Percentiles rank a stretch among this genome's conserved stretches.
These are phyloP conservation scores for Persicaria tinctoria DNA, from an alignment of 148 eudicot genomes.

Conservation along the genomic window DNA sequence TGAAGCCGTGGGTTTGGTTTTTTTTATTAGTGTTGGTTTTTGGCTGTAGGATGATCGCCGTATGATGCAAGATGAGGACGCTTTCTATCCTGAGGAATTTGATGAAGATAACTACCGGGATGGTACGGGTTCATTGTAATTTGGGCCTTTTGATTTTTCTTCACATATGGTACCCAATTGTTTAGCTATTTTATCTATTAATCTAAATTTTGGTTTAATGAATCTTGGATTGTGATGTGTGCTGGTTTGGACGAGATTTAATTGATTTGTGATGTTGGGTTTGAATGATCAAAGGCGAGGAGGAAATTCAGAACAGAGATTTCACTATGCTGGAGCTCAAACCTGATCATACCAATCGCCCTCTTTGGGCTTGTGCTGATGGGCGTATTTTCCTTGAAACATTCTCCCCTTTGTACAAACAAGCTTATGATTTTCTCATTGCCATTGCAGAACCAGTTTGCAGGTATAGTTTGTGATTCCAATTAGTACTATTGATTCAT, in stretches of 20 bases:
- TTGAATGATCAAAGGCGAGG: constrained; percentile 17
- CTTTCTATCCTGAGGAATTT: constrained; percentile 42
- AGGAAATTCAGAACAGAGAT: constrained; percentile 68
- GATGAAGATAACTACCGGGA: constrained; percentile 42
- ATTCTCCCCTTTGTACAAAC: constrained; percentile 84
- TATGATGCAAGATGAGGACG: constrained; percentile 33
- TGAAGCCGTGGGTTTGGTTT: not conserved
- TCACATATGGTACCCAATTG: too few relatives aligned
- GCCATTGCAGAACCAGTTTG: constrained; percentile 99
- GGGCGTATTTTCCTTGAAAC: constrained; percentile 97
- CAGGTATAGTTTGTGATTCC: constrained; percentile 41
- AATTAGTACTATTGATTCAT: not conserved
- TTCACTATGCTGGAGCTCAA: constrained; percentile 86
- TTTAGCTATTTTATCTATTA: not conserved
- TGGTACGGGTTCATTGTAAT: constrained; percentile 22
- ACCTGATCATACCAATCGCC: constrained; percentile 81
- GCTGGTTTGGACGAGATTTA: constrained; percentile 1
- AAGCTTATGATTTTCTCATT: constrained; percentile 96
- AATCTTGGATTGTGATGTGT: not conserved
- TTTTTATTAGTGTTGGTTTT: constrained; percentile 3
- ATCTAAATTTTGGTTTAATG: not conserved
- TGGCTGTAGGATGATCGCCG: constrained; percentile 39
- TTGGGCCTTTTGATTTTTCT: not conserved
- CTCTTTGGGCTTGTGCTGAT: constrained; percentile 98
- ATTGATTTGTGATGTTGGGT: constrained; percentile 11